Evolutionary conservation across 208 protist species (phyloP).

Genomic region (Strigomonas culicis): DNA sequence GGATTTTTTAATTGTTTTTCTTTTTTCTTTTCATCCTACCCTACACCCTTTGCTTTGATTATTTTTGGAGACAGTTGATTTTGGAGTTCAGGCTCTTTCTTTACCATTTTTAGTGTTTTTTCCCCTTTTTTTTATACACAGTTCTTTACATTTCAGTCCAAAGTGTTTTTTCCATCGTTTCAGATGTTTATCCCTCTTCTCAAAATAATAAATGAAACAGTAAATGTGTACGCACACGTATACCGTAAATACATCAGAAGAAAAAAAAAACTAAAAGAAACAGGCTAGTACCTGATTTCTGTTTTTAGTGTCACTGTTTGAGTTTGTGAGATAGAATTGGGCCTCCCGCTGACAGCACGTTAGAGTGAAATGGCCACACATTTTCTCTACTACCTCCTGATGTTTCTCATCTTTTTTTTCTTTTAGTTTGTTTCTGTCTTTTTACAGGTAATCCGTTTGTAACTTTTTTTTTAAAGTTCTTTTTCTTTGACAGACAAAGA

Average conservation of each 20-base stretch:
- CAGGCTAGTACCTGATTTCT: too few relatives aligned
- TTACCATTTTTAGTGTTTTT: neutral
- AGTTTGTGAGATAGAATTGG: too few relatives aligned
- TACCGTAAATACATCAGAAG: too few relatives aligned
- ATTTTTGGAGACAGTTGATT: too few relatives aligned
- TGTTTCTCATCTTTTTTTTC: too few relatives aligned
- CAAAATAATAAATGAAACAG: neutral
- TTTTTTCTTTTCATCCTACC: conserved; percentile 6
- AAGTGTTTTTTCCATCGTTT: neutral
- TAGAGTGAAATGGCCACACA: too few relatives aligned
- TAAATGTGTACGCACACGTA: neutral
- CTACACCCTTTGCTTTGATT: neutral
- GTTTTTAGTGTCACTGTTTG: too few relatives aligned
- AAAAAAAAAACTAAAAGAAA: neutral
- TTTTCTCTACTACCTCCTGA: too few relatives aligned
- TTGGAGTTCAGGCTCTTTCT: neutral
- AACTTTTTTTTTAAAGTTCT: neutral
- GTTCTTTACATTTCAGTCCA: conserved; percentile 9
- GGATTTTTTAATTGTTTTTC: neutral
- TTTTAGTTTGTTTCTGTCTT: neutral
- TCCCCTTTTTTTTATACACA: neutral
- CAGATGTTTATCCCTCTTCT: neutral
- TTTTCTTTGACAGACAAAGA: too few relatives aligned
- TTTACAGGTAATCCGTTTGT: neutral
- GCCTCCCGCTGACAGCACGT: too few relatives aligned